These are phyloP conservation scores for Cryptococcus deneoformans DNA, from an alignment of 1,284 basidiomycete genomes.

Conservation along the genomic window DNA sequence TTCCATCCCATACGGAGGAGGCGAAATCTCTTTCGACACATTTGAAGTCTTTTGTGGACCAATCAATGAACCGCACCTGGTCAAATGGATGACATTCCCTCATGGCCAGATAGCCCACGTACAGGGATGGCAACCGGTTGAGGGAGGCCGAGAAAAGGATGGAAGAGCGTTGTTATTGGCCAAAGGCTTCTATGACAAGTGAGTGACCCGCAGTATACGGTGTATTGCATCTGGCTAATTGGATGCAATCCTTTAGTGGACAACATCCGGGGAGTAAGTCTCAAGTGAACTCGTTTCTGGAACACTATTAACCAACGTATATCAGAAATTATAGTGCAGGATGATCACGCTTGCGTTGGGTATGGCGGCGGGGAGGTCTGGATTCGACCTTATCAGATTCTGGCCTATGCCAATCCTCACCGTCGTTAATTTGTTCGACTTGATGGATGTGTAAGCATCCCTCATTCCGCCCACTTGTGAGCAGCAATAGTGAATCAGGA, in stretches of 20 bases:
- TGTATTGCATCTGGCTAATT: slow-evolving; percentile 1
- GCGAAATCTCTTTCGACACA: slow-evolving; percentile 34
- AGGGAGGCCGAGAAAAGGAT: slow-evolving; percentile 44
- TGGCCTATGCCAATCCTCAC: slow-evolving; percentile 28
- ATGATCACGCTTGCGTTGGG: slow-evolving; percentile 46
- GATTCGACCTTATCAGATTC: slow-evolving; percentile 43
- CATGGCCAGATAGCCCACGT: slow-evolving; percentile 32
- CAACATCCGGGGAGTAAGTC: slow-evolving; percentile 44
- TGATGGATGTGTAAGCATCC: neutral
- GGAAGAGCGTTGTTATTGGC: slow-evolving; percentile 38
- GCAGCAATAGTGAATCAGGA: too few species aligned
- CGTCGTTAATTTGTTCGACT: slow-evolving; percentile 5
- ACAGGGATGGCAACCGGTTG: slow-evolving; percentile 42
- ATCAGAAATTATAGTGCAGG: slow-evolving; percentile 19
- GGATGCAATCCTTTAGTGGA: slow-evolving; percentile 19
- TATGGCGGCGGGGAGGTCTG: slow-evolving; percentile 46
- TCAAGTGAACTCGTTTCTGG: neutral
- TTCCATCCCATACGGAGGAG: slow-evolving; percentile 41
- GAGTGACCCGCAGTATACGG: slow-evolving; percentile 10
- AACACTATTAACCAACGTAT: neutral
- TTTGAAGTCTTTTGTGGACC: slow-evolving; percentile 48
- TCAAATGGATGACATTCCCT: slow-evolving; percentile 43
- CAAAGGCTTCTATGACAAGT: slow-evolving; percentile 39
- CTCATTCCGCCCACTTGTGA: neutral
- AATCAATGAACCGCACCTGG: slow-evolving; percentile 25